These are phyloP conservation scores for Medicago ruthenica DNA, from an alignment of 306 rosid species.

Conservation along the genomic window DNA sequence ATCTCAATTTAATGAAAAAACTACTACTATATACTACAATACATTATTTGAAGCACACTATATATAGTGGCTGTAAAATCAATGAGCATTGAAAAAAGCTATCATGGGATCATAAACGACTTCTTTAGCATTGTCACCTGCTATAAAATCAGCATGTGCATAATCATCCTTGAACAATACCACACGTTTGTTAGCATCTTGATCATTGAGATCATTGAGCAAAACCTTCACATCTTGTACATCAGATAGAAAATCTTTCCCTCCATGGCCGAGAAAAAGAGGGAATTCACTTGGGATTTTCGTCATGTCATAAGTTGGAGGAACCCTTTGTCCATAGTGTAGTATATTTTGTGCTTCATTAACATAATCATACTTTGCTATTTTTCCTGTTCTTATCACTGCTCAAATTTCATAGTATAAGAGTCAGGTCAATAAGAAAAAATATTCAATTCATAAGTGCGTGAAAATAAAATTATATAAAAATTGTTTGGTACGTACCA, in stretches of 20 bases:
- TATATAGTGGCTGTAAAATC: background rate
- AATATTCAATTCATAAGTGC: background rate
- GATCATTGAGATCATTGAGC: conserved; percentile 56
- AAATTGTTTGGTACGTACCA: no score
- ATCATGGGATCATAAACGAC: conserved; percentile 62
- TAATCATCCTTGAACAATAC: conserved; percentile 51
- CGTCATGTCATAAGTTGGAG: conserved; percentile 63
- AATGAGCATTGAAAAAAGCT: conserved; percentile 47
- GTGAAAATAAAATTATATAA: background rate
- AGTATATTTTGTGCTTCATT: conserved; percentile 38
- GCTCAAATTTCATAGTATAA: conserved; percentile 22
- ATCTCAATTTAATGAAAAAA: no score
- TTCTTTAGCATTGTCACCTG: conserved; percentile 60
- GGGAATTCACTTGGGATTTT: conserved; percentile 64
- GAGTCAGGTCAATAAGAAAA: no score
- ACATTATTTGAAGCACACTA: background rate
- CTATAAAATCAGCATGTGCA: conserved; percentile 71
- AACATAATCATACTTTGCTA: conserved; percentile 62
- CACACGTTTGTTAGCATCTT: conserved; percentile 54
- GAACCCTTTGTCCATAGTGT: conserved; percentile 61
- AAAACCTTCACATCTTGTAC: conserved; percentile 58
- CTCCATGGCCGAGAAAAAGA: conserved; percentile 63
- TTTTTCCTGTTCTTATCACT: conserved; percentile 64
- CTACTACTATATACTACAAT: background rate
- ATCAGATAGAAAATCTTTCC: conserved; percentile 55